A percentile compares a stretch with the other conserved stretches of the same genome.
Evolutionary conservation across 2,329 filamentous ascomycete genomes (phyloP).

Genomic region (Pseudocercospora crystallina): DNA sequence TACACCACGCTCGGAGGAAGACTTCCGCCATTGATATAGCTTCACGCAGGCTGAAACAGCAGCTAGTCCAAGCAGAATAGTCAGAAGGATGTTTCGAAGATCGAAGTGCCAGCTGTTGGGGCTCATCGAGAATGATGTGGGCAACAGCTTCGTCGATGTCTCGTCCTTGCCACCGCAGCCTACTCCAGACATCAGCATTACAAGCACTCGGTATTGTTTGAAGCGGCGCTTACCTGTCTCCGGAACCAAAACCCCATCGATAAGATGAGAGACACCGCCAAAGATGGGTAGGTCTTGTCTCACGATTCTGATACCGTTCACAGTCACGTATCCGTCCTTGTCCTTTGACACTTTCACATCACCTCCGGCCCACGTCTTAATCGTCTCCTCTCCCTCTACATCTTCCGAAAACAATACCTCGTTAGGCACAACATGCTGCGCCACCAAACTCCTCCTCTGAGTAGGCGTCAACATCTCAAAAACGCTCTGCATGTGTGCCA

Average conservation of each 20-base stretch:
- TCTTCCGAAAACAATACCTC: constrained; percentile 15
- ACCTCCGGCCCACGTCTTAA: constrained; percentile 1
- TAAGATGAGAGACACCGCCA: constrained; percentile 24
- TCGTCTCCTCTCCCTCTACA: neutral
- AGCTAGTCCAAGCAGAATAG: no score
- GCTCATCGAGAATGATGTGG: no score
- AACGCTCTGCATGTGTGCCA: constrained; percentile 8
- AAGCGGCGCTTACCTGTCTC: neutral
- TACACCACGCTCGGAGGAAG: no score
- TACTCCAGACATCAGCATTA: no score
- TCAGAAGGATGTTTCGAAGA: no score
- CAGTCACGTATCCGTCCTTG: constrained; percentile 12
- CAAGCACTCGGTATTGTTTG: no score
- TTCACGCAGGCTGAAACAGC: no score
- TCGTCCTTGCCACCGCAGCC: no score
- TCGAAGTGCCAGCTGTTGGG: no score
- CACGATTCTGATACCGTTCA: constrained; percentile 15
- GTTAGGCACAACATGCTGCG: constrained; percentile 19
- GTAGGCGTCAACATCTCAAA: constrained; percentile 10
- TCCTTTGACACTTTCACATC: constrained; percentile 4
- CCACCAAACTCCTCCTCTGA: constrained; percentile 15
- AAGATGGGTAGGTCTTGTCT: constrained; percentile 21
- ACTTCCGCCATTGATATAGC: no score
- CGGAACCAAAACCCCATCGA: constrained; percentile 9
- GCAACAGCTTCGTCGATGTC: no score